Base-by-base conservation (phyloP, 805 yeast species). In the Spathaspora sp. region DNA sequence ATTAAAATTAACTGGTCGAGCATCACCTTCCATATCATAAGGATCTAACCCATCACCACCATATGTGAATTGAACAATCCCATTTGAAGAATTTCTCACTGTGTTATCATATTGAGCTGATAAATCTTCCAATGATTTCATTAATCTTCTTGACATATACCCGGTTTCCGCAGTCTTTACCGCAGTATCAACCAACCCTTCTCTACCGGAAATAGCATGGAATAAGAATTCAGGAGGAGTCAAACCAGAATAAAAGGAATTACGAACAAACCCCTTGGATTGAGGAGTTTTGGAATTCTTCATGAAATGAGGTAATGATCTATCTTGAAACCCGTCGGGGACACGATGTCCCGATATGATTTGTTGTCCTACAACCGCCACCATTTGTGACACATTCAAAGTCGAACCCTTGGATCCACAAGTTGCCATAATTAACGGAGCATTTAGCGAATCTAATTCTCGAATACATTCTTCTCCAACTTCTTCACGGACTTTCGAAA, bases 1-100 rank as follows among this genome's bases (percentile, higher is more conserved):
- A 51, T 77, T 78, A 67, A 94, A 93, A 66, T 96, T 91, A 35
- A 94, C 99, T 0, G 99, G 99, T 61, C 77, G 82, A 1, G 98
- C 97, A 69, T 96, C 97, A 59, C 99, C 99, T 72, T 96, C 99
- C 99, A 94, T 94, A 70, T 93, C 97, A 65, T 89, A 78, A 2
- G 99, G 99, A 76, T 94, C 99, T 57, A 94, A 79, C 46, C 98
- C 97, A 69, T 94, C 99, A 56, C 98, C 99, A 70, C 99, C 99
- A 65, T 94, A 94, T 35, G 90, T 89, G 71, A 94, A 94, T 71
- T 94, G 99, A 16, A 94, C 99, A 65, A 94, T 89, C 70, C 97
- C 97, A 66, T 91, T 91, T 50, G 96, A 81, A 1, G 98, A 93
- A 54, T 96, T 94, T 65, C 99, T 81, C 42, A 94, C 97, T 0